Base-by-base conservation (phyloP, 305 asterid genomes). In the Fraxinus baroniana region DNA sequence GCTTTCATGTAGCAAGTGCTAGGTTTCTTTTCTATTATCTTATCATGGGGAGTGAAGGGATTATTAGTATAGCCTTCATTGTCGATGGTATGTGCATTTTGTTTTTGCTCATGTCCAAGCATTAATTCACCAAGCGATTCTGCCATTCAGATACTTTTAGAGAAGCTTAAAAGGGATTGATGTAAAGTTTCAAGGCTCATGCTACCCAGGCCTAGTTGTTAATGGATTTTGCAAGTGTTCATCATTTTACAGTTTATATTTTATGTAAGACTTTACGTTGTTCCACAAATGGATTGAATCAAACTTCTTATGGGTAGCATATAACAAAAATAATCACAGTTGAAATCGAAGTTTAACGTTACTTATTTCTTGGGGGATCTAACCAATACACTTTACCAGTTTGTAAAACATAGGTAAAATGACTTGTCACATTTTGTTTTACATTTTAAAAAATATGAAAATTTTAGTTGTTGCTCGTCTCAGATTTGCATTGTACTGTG, bases 401-500 rank as follows among this genome's bases (percentile, higher is more conserved):
- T 52, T 52, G 62, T 52, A 52, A 17, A 52, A 52, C 20, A 52
- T 52, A 52, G 22, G 62, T 17, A 52, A 52, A 49, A 49, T 52
- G 62, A 52, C 62, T 52, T 52, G 22, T 52, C 62, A 52, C 62
- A 1, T 52, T 52, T 4, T 49, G n/a, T 46, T 46, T 46, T 46
- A 46, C 57, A 13, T 13, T 12, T 26, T 6, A 12, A 49, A 49
- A 84, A 15, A 49, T 22, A 28, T 30, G 37, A 78, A 13, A 72
- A 24, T 5, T 20, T 17, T 17, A 8, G 33, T 72, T 9, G 49
- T 57, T 9, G 57, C 75, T 8, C 8, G n/a, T 72, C 74, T 80
- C 49, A 52, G 80, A 41, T 80, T 73, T 66, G 30, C 75, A 72
- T 46, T 60, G 66, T 80, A 20, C 36, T 75, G 52, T 36, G n/a